These are phyloP conservation scores for Arthrobotrys sinensis DNA, from an alignment of 2,329 filamentous ascomycete genomes.

Conservation along the genomic window DNA sequence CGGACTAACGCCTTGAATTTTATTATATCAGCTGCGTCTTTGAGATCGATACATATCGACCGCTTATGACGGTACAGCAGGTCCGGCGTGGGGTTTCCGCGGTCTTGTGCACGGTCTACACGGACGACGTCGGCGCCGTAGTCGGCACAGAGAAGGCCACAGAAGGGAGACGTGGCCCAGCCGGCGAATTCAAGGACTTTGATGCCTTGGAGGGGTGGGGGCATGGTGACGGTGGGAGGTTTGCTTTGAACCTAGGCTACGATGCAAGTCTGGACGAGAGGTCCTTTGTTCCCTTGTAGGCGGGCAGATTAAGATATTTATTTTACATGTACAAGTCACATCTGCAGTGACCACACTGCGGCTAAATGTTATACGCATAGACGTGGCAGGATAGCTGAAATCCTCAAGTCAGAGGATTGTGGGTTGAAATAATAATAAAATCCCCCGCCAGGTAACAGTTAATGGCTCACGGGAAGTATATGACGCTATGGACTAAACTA, in stretches of 20 bases:
- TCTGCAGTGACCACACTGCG: too few species aligned
- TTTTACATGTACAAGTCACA: too few species aligned
- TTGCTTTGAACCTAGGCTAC: too few species aligned
- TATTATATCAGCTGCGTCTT: slow-evolving; percentile 75
- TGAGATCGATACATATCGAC: slow-evolving; percentile 85
- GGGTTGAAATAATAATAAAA: too few species aligned
- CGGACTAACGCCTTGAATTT: slow-evolving; percentile 78
- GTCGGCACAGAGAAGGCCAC: slow-evolving; percentile 83
- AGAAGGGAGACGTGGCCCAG: slow-evolving; percentile 72
- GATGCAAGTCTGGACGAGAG: too few species aligned
- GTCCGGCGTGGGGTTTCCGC: not conserved
- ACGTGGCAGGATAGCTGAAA: too few species aligned
- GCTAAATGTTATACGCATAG: too few species aligned
- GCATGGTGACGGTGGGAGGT: slow-evolving; percentile 64
- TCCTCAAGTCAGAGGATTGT: too few species aligned
- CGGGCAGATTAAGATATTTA: too few species aligned
- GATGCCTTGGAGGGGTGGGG: slow-evolving; percentile 71
- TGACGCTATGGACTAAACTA: not conserved
- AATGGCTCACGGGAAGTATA: too few species aligned
- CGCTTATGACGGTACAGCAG: slow-evolving; percentile 70
- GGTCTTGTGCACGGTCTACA: slow-evolving; percentile 76
- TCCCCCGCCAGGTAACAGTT: too few species aligned
- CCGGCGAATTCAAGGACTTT: slow-evolving; percentile 74
- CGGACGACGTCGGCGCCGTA: slow-evolving; percentile 90
- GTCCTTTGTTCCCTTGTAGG: too few species aligned